Evolutionary conservation across 306 rosid species (phyloP).

Genomic region (Cicer yamashitae): DNA sequence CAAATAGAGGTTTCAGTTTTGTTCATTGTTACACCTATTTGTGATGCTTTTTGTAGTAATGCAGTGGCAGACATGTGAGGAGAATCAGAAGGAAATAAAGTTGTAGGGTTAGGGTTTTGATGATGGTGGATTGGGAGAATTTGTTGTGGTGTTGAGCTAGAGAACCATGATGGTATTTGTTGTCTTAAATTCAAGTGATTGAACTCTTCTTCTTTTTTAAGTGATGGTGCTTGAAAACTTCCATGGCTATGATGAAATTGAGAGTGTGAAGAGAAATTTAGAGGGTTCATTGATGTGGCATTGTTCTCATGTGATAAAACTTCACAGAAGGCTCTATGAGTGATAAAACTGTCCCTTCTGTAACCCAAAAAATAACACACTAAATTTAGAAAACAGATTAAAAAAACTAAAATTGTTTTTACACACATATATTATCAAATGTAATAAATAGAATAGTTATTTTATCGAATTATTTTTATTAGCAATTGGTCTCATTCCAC

Average conservation of each 20-base stretch:
- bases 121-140: constrained; percentile 35
- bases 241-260: constrained; percentile 40
- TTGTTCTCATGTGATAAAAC: constrained; percentile 78
- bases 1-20: constrained; percentile 32
- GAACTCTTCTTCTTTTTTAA: constrained; percentile 47
- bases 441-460: too few species aligned
- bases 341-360: constrained; percentile 92
- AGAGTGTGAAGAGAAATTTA: constrained; percentile 42
- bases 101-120: constrained; percentile 59
- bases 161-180: constrained; percentile 49
- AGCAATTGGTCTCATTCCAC: too few species aligned
- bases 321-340: constrained; percentile 91
- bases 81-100: constrained; percentile 34
- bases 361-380: background rate
- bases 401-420: too few species aligned
- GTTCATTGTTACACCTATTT: constrained; percentile 64
- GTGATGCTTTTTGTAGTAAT: constrained; percentile 69
- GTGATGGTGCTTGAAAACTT: constrained; percentile 40
- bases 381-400: too few species aligned
- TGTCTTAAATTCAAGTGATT: constrained; percentile 5
- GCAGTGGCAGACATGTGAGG: constrained; percentile 71
- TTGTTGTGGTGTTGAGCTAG: background rate
- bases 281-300: constrained; percentile 54
- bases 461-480: too few species aligned
- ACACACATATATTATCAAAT: too few species aligned